Evolutionary conservation across 176 grass and related monocot genomes (phyloP).

Genomic region (Oryza meridionalis): DNA sequence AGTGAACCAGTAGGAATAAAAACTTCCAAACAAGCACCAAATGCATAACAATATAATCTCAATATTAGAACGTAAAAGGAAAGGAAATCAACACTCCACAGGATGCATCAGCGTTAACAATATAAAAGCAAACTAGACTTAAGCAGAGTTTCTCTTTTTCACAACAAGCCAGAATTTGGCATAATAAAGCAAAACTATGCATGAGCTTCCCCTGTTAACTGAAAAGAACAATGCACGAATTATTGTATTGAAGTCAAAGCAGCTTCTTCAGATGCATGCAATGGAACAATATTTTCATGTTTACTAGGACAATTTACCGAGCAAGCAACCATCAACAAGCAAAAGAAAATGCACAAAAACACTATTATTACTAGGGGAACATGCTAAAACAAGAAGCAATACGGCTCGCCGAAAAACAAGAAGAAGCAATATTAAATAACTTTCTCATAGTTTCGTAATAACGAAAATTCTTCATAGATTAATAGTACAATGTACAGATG

Average conservation of each 20-base stretch:
- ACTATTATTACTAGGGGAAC: neutral
- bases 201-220: neutral
- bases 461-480: conserved; percentile 32
- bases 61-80: neutral
- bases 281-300: neutral
- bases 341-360: neutral
- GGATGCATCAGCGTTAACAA: neutral
- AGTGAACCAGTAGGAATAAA: conserved; percentile 2
- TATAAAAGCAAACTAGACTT: neutral
- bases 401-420: neutral
- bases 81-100: neutral
- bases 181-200: neutral
- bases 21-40: neutral
- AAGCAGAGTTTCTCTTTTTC: neutral
- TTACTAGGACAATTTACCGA: neutral
- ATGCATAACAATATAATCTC: neutral
- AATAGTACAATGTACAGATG: conserved; percentile 44
- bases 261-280: neutral
- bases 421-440: conserved; percentile 4
- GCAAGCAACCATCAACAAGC: neutral
- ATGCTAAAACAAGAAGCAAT: conserved; percentile 6
- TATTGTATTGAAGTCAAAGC: conserved; percentile 10
- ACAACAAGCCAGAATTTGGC: conserved; percentile 2
- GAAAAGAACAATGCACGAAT: neutral
- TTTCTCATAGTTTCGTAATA: neutral